Conservation (phyloP, 257 asterid genomes). For the Solanum paucissectum region DNA sequence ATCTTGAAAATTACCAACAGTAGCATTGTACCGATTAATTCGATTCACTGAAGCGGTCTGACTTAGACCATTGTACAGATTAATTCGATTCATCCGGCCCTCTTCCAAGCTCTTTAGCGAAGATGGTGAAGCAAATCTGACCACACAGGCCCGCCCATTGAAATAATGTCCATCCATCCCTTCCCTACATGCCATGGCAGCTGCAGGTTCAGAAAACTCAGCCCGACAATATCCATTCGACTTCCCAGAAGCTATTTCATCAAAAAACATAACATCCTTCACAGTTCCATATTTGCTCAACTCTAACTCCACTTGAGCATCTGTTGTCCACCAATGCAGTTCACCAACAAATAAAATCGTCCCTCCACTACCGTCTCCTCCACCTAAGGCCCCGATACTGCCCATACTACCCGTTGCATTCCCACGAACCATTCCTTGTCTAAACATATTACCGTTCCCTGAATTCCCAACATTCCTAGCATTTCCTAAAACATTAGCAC, state of each 20-base stretch:
- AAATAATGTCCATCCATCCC: slow-evolving; percentile 72
- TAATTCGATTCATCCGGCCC: slow-evolving; percentile 37
- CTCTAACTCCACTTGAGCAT: slow-evolving; percentile 75
- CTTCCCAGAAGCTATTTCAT: slow-evolving; percentile 92
- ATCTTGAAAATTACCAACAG: slow-evolving; percentile 23
- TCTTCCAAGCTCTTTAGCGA: slow-evolving; percentile 73
- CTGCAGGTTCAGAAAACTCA: slow-evolving; percentile 63
- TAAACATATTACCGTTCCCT: slow-evolving; percentile 1
- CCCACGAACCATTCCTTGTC: slow-evolving; percentile 9
- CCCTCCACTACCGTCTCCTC: slow-evolving; percentile 23
- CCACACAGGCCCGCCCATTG: slow-evolving; percentile 85
- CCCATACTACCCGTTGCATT: not conserved
- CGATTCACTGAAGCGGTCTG: not conserved
- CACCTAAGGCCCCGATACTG: not conserved
- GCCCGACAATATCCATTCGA: slow-evolving; percentile 94
- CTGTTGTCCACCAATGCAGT: slow-evolving; percentile 97
- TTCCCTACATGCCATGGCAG: slow-evolving; percentile 80
- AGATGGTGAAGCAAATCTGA: slow-evolving; percentile 79
- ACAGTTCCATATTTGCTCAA: slow-evolving; percentile 67
- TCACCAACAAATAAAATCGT: slow-evolving; percentile 75
- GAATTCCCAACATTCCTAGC: slow-evolving; percentile 3
- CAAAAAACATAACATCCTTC: slow-evolving; percentile 76
- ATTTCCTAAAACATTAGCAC: not conserved
- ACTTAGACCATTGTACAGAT: slow-evolving; percentile 6
- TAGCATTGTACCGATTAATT: too few relatives aligned